Percentiles rank a stretch among this genome's conserved stretches.
Evolutionary conservation across 257 asterid genomes (phyloP).

Genomic region (Scutellaria baicalensis): DNA sequence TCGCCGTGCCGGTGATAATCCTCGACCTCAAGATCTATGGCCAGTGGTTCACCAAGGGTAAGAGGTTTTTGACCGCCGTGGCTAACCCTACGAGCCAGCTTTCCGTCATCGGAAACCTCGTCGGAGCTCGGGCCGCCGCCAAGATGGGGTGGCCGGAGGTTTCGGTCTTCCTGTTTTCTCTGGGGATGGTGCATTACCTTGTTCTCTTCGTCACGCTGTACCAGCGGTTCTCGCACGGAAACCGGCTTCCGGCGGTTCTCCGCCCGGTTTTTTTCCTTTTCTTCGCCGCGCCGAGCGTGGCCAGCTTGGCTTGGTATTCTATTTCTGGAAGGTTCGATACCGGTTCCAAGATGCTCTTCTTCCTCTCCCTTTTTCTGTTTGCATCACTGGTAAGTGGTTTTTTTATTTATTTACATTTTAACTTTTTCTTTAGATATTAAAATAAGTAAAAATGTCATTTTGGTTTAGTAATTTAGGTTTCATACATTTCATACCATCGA

Average conservation of each 20-base stretch:
- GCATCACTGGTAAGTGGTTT: constrained; percentile 44
- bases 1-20: constrained; percentile 39
- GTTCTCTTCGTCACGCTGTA: constrained; percentile 68
- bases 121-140: constrained; percentile 68
- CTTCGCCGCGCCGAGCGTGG: constrained; percentile 64
- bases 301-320: constrained; percentile 68
- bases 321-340: constrained; percentile 51
- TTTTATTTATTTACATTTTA: neutral
- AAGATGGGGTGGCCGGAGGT: constrained; percentile 59
- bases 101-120: constrained; percentile 55
- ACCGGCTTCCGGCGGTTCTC: constrained; percentile 42
- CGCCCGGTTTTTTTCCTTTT: constrained; percentile 58
- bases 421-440: neutral
- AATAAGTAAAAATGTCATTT: no score
- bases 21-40: constrained; percentile 64
- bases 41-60: constrained; percentile 69
- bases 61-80: constrained; percentile 32
- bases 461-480: no score
- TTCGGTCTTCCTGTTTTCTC: constrained; percentile 37
- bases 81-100: constrained; percentile 70
- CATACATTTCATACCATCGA: no score
- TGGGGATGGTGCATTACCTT: constrained; percentile 67
- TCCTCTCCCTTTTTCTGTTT: constrained; percentile 57
- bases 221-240: constrained; percentile 46
- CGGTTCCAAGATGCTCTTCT: constrained; percentile 57